Base-by-base conservation (phyloP, 495 filamentous ascomycete genomes). In the Penicillium manginii region DNA sequence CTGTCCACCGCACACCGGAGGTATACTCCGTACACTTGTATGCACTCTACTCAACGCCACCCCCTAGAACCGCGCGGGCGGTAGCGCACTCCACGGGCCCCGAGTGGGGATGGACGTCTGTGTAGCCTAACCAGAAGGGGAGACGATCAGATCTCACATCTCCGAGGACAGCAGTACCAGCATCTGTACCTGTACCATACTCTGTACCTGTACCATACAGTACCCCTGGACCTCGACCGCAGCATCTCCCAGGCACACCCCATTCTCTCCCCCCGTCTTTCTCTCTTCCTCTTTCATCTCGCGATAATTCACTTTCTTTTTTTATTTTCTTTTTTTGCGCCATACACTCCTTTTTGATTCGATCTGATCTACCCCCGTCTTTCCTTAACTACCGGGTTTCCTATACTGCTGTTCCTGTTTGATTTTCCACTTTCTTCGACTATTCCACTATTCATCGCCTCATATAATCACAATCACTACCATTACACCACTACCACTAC, bases 31-130 rank as follows among this genome's bases (percentile, higher is more conserved):
- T n/a, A 45, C 17, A 23, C 11, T 26, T 8, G 17, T 46, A 4
- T 19, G 43, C 23, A 23, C 33, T 35, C 9, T 46, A 31, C 26
- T 29, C 26, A 19, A 31, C 70, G 70, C 70, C 72, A 73, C 72
- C 73, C 73, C 73, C 71, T 73, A 69, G 68, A 73, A 70, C 65
- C 65, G 67, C 63, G 62, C 64, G 59, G 61, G 62, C 57, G 66
- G 66, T 67, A 73, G 66, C 63, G 67, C 61, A 64, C 55, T 60
- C 58, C 61, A 59, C 62, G 64, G 61, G 62, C 60, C 62, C 32
- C 40, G 40, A 43, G 40, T 65, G 51, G 57, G 51, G 53, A 55
- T 50, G 43, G 23, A 42, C n/a, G 21, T 37, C 35, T 37, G 35
- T 15, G 35, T n/a, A 18, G n/a, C 1, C 40, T 43, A 43, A 43